Conservation (phyloP, 345 rosid species). For the Erysimum cheiranthoides region DNA sequence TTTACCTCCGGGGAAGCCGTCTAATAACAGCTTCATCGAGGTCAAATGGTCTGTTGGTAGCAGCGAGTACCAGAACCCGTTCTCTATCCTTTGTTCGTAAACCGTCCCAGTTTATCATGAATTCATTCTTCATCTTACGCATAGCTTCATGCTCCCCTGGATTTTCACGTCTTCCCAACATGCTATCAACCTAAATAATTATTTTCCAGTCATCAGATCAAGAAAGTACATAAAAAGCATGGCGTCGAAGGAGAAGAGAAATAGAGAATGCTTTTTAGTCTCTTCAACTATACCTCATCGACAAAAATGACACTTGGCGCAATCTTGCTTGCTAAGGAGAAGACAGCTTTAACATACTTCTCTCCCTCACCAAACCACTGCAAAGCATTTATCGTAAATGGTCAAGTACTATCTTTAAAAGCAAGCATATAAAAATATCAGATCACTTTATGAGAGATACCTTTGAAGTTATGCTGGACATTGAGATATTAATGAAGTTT, state of each 20-base stretch:
- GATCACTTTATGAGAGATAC: constrained; percentile 45
- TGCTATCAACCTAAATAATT: constrained; percentile 84
- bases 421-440: neutral
- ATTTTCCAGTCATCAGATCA: constrained; percentile 8
- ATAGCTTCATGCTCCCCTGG: constrained; percentile 99
- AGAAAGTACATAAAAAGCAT: neutral
- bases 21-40: constrained; percentile 99
- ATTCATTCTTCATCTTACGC: constrained; percentile 99
- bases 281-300: constrained; percentile 76
- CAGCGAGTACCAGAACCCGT: constrained; percentile 93
- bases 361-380: constrained; percentile 99
- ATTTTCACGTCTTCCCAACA: constrained; percentile 98
- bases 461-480: constrained; percentile 99
- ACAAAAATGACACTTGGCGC: constrained; percentile 97
- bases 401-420: constrained; percentile 8
- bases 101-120: constrained; percentile 99
- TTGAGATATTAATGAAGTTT: constrained; percentile 98
- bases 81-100: constrained; percentile 95
- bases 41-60: constrained; percentile 97
- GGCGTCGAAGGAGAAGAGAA: constrained; percentile 11
- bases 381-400: constrained; percentile 38
- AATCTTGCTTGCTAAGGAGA: constrained; percentile 97
- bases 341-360: constrained; percentile 97
- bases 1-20: constrained; percentile 93
- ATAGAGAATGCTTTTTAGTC: neutral